Base-by-base conservation (phyloP, 2,329 filamentous ascomycete genomes). In the Hawksworthiomyces lignivorus region DNA sequence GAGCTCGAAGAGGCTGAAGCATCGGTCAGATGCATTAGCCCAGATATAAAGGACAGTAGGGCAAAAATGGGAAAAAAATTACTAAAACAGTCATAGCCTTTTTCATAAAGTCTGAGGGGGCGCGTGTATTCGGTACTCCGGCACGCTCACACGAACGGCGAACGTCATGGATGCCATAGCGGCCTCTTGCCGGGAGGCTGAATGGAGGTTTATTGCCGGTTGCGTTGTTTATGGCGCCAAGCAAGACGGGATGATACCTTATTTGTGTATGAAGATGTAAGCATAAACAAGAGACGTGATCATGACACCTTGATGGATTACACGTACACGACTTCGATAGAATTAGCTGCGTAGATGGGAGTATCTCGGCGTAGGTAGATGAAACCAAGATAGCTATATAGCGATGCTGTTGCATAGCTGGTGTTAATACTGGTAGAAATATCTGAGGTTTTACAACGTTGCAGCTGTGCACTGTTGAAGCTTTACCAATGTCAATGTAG, bases 171-270 rank as follows among this genome's bases (percentile, higher is more conserved):
- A 36, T 22, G 36, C 72, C 65, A 54, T 87, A 81, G 1, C 54
- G 58, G 18, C 73, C 79, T 65, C 89, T 89, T 32, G 76, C 78
- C 2, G 79, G 75, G 22, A 85, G 66, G 0, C 68, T 68, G 82
- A 83, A 88, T 1, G 86, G 85, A 0, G 85, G 84, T 50, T 77
- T 77, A 59, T 92, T 90, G 37, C 82, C 82, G 77, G 50, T 21
- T 18, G 37, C 69, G 27, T 68, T 64, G 55, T 80, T 84, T 54
- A 86, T 75, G 34, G 72, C 82, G 20, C 77, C 80, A 12, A 90
- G 68, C 54, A 89, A 81, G 39, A 88, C 70, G 12, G 86, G 86
- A 49, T 83, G 71, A 52, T 84, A 75, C 38, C 82, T 86, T 19
- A 31, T 21, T 26, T 18, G 27, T 17, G 27, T 15, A 43, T 12